A percentile compares a stretch with the other conserved stretches of the same genome.
Conservation (phyloP, 1,284 basidiomycete genomes). For the Rhodotorula glutinis region DNA sequence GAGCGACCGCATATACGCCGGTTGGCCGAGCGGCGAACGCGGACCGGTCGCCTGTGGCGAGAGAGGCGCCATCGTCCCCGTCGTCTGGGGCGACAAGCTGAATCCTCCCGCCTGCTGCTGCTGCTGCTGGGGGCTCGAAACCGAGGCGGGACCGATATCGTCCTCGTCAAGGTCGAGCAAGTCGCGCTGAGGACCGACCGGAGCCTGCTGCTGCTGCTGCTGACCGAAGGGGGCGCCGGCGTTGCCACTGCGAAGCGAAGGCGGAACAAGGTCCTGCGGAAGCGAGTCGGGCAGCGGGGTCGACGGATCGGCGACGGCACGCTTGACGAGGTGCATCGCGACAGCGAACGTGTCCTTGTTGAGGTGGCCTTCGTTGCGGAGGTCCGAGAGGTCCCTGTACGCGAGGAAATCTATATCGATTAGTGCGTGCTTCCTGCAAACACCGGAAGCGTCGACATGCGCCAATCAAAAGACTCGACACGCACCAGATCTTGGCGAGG, state of each 20-base stretch:
- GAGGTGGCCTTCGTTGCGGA: conserved; percentile 81
- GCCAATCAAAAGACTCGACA: not conserved
- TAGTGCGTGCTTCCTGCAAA: not conserved
- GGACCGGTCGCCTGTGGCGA: conserved; percentile 37
- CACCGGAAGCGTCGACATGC: conserved; percentile 8
- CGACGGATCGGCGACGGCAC: conserved; percentile 56
- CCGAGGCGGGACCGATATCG: conserved; percentile 54
- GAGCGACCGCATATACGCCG: not conserved
- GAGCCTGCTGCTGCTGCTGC: too few species aligned
- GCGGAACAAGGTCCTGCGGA: conserved; percentile 65
- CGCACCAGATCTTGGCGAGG: conserved; percentile 87
- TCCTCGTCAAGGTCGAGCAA: conserved; percentile 60
- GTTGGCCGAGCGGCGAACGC: not conserved
- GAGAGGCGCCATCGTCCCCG: conserved; percentile 30
- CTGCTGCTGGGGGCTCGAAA: conserved; percentile 49
- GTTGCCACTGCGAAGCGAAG: conserved; percentile 54
- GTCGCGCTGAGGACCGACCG: conserved; percentile 42
- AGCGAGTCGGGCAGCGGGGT: conserved; percentile 67
- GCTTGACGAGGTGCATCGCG: conserved; percentile 91
- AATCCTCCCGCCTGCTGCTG: conserved; percentile 1
- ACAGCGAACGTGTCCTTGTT: conserved; percentile 93
- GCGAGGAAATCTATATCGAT: not conserved
- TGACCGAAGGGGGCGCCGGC: conserved; percentile 39
- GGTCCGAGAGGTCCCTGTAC: conserved; percentile 87
- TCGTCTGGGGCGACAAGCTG: conserved; percentile 39